Base-by-base conservation (phyloP, 768 basidiomycete species). In the Tubosaeta sp. region DNA sequence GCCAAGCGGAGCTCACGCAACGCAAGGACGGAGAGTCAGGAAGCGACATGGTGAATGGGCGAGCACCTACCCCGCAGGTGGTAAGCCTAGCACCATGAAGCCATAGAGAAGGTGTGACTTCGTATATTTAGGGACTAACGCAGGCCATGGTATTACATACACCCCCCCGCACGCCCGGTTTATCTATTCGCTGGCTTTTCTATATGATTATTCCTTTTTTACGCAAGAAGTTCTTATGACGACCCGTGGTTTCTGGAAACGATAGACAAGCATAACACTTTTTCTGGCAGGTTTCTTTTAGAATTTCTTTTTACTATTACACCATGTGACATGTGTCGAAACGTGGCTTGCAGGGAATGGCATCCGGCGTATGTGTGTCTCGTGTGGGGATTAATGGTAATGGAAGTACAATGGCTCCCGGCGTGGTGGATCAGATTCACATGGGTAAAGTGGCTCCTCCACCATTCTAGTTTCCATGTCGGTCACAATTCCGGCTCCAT, bases 131-230 rank as follows among this genome's bases (percentile, higher is more conserved):
- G 69, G 61, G 41, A 57, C 42, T 55, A 32, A 57, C 49, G 22
- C 68, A 52, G 48, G 61, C 55, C 44, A 56, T 45, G 51, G 57
- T 41, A 45, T 69, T 66, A 56, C 58, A 59, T 59, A 59, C 52
- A 46, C 41, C 53, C 48, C 43, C 44, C 46, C 63, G 53, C 53
- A 48, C 49, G 25, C 55, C 68, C 35, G 53, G 53, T 48, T 13
- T 66, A 58, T 66, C 64, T 54, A 64, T 68, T 49, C 68, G 66
- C 18, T 68, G 67, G 67, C 55, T 70, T 19, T 68, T 70, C 51
- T 68, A 67, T 69, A 70, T 68, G 67, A 61, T 68, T 70, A 69
- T 68, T 70, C 66, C 66, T 57, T 68, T 69, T 61, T 64, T 68
- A 44, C 66, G 58, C 54, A 67, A 63, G 50, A 67, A 63, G 50